Evolutionary conservation across 1,139 yeast species (phyloP), one percentile per base, ranked within the genome.

Genomic region (Ogataea hybrid): DNA sequence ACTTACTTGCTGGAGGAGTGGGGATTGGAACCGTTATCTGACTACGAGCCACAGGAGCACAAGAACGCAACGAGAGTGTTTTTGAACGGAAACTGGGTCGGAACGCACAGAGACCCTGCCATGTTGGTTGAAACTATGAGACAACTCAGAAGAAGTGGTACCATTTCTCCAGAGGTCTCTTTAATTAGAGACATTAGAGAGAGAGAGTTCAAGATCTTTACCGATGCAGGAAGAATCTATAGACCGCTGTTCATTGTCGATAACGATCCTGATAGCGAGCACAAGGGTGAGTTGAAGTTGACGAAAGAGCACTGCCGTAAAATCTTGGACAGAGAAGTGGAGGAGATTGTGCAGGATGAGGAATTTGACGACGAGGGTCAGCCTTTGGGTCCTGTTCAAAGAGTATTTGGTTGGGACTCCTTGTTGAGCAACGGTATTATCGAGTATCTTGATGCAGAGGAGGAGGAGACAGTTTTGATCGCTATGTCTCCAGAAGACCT

Each of bases 71-170:
- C 97, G 3, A 79, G 96, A 67, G 92, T 94, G 44, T 92, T 94
- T 63, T 95, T 92, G 40, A 92, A 92, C 62, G 99, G 99, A 73
- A 97, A 92, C 46, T 94, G 98, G 98, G 95, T 90, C 37, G 99
- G 99, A 71, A 92, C 95, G 32, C 97, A 92, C 63, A 81, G 96
- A 68, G 96, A 92, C 56, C 97, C 98, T 31, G 87, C 92, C 11
- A 80, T 81, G 61, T 77, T 92, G 60, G 94, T 88, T 44, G 90
- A 85, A 39, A 90, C 97, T 23, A 84, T 92, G 81, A 81, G 94
- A 62, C 81, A 85, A 46, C 75, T 94, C 61, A 81, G 99, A 70
- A 83, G 99, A 74, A 84, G 84, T 62, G 97, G 97, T 56, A 96
- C 94, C 61, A 88, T 92, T 48, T 81, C 94, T 32, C 88, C 97